Base-by-base conservation (phyloP, 176 grass and related monocot genomes). In the Paspalum notatum region DNA sequence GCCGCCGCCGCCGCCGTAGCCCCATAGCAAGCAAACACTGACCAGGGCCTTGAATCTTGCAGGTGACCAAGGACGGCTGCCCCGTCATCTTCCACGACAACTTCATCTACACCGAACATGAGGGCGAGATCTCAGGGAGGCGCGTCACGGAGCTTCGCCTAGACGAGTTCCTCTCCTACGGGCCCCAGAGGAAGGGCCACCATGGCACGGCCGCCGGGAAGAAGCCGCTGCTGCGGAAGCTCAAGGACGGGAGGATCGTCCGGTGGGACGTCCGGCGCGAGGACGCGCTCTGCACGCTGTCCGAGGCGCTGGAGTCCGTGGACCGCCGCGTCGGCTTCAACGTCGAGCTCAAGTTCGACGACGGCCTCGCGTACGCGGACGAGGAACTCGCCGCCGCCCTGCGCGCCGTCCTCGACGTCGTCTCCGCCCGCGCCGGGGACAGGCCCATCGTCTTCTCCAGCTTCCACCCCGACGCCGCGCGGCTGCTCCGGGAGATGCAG, bases 1-100 rank as follows among this genome's bases (percentile, higher is more conserved):
- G 32, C 32, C 32, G 32, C 32, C 32, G 3, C 3, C 2, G 32
- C 32, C 32, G 32, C 32, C 32, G 32, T 32, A 32, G 1, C 32
- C 32, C 32, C 32, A 32, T 32, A 1, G 32, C 32, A n/a, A n/a
- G 5, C 60, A 15, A 16, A 38, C 55, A 4, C 54, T 59, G 18
- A 76, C 24, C 42, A 0, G 7, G 57, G 8, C 22, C 54, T 3
- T 80, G 41, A 45, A 21, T 68, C 62, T 22, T 87, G 66, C 72
- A 98, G 95, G 95, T 94, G 51, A 98, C 92, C 3, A 94, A 71
- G 25, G 95, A 98, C 54, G 92, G 70, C 3, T 87, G 68, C 66
- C 83, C 92, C 12, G 59, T 98, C 48, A 83, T 98, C 82, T 98
- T 98, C 90, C 95, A 98, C 42, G 95, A 98, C 53, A 77, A 91